These are phyloP conservation scores for Diplosphaera chodatii DNA, from an alignment of 139 green algal genomes.

Conservation along the genomic window DNA sequence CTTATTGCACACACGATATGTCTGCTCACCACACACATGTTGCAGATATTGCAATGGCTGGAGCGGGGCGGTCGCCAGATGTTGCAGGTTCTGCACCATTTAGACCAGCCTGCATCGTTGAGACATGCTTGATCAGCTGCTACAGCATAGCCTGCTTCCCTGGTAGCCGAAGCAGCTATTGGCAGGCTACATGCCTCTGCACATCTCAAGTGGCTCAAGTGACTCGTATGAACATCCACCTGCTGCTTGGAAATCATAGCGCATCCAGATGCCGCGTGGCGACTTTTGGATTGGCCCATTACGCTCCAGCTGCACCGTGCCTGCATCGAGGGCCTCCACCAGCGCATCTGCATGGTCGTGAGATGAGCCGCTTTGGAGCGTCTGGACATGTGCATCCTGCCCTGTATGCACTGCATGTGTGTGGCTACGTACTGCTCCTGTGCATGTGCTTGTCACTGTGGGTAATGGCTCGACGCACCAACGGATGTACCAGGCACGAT, in stretches of 20 bases:
- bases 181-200: too few relatives aligned
- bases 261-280: background rate
- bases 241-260: background rate
- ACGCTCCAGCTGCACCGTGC: background rate
- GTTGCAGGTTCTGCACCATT: slow-evolving; percentile 67
- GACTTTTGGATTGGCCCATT: background rate
- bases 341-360: background rate
- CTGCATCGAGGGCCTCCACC: background rate
- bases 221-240: background rate
- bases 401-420: too few relatives aligned
- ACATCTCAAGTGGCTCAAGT: too few relatives aligned
- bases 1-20: too few relatives aligned
- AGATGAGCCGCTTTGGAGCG: too few relatives aligned
- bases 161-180: too few relatives aligned
- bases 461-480: too few relatives aligned
- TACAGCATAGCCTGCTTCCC: too few relatives aligned
- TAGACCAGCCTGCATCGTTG: slow-evolving; percentile 4
- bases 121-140: too few relatives aligned
- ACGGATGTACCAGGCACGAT: background rate
- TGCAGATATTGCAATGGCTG: slow-evolving; percentile 61
- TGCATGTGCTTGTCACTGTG: too few relatives aligned
- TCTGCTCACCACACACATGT: slow-evolving; percentile 64
- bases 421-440: too few relatives aligned
- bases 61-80: slow-evolving; percentile 58
- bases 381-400: too few relatives aligned